Evolutionary conservation across 768 basidiomycete genomes (phyloP).

Genomic region (Phanerochaete sordida): DNA sequence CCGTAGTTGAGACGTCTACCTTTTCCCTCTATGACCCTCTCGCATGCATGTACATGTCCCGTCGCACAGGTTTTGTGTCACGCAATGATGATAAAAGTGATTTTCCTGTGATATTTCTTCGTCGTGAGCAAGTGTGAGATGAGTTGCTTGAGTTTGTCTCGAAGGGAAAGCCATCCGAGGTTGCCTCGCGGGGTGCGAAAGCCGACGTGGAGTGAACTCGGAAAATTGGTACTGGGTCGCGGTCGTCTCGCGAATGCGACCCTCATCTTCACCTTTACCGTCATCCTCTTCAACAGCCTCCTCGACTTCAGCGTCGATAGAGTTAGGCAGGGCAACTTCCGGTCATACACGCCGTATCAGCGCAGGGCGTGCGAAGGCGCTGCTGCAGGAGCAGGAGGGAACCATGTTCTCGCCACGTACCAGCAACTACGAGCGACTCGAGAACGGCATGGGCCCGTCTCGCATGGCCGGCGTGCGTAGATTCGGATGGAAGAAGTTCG

Average conservation of each 20-base stretch:
- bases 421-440: slow-evolving; percentile 56
- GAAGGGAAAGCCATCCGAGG: too few species aligned
- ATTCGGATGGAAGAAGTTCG: slow-evolving; percentile 65
- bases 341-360: neutral
- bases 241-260: neutral
- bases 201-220: too few species aligned
- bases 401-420: slow-evolving; percentile 34
- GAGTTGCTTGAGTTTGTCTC: neutral
- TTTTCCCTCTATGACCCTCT: slow-evolving; percentile 2
- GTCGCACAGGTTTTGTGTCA: slow-evolving; percentile 4
- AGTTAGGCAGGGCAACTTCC: neutral
- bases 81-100: neutral
- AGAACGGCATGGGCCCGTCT: slow-evolving; percentile 55
- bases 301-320: neutral
- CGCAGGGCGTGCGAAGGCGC: neutral
- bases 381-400: neutral
- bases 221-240: neutral
- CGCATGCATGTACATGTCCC: slow-evolving; percentile 5
- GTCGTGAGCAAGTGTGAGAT: neutral
- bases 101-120: slow-evolving; percentile 1
- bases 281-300: neutral
- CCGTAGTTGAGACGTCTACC: slow-evolving; percentile 1
- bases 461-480: slow-evolving; percentile 24
- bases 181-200: too few species aligned
- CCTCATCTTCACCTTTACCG: neutral